Base-by-base conservation (phyloP, 2,329 filamentous ascomycete species). In the Fusarium sp. region DNA sequence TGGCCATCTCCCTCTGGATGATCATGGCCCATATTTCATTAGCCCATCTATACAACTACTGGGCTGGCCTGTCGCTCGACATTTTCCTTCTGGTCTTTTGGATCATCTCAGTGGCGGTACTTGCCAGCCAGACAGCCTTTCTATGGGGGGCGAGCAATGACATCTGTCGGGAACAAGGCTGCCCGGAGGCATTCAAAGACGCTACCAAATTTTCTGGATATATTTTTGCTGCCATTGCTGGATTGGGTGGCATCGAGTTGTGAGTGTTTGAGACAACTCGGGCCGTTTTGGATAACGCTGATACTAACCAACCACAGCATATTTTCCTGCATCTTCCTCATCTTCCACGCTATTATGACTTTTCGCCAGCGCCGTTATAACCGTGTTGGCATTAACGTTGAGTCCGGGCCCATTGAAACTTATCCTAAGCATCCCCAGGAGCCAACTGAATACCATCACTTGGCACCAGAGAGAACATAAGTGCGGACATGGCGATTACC, bases 51-150 rank as follows among this genome's bases (percentile, higher is more conserved):
- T 89, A 87, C 80, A 90, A 90, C 79, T 87, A 87, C 80, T 89
- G 87, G 85, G 86, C 86, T 29, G 82, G 88, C 9, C 79, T 90
- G 5, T 82, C 81, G 25, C 81, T 90, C 40, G 88, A 91, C 71
- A 83, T 87, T 22, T 83, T 87, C 66, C 84, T 88, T 33, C 77
- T 87, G 63, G 68, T 91, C 65, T 87, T 90, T 79, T 91, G 88
- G 89, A 80, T 88, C 38, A 74, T 81, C 61, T 82, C 84, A 2
- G 85, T 87, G 45, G 84, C 82, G 14, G 73, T 86, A 18, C 77
- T 85, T 11, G 85, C 85, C 9, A 58, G 74, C 22, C 74, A 83
- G 47, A 80, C 84, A 13, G 80, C 81, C 2, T 56, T 77, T 5
- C 65, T 74, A 13, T 78, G 80, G 64, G 59, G 60, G 14, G 66